Percentiles rank a stretch among this genome's conserved stretches.
phyloP scores from a whole-genome alignment of 345 rosid genomes.

The Syzygium aromaticum region DNA sequence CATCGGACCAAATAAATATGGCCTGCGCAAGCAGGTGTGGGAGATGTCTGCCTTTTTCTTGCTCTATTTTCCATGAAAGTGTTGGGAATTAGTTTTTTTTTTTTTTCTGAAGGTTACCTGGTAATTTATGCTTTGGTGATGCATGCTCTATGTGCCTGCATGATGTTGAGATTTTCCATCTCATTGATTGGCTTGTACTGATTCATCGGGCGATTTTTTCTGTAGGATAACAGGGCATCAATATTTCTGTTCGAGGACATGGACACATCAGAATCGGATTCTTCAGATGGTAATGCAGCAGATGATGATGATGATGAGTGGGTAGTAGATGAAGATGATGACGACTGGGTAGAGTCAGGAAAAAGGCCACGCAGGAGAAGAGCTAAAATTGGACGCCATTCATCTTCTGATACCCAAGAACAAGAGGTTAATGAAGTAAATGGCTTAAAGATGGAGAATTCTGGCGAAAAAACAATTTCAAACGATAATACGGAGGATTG shows the following conservation, averaged over 20 bases:
- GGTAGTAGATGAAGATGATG: not conserved
- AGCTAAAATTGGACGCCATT: conserved; percentile 25
- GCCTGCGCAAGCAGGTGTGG: conserved; percentile 45
- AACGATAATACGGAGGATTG: conserved; percentile 24
- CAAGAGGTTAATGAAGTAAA: conserved; percentile 13
- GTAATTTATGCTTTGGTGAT: not conserved
- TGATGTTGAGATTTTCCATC: not conserved
- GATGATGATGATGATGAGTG: conserved; percentile 38
- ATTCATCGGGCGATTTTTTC: not conserved
- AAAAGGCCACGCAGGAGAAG: conserved; percentile 26
- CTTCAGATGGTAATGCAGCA: conserved; percentile 10
- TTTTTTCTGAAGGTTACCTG: not conserved
- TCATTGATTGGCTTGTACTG: not conserved
- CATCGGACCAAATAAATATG: conserved; percentile 26
- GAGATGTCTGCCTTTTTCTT: not conserved
- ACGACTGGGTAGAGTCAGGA: conserved; percentile 50
- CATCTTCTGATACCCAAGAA: conserved; percentile 17
- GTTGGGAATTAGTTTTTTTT: not conserved
- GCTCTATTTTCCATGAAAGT: not conserved
- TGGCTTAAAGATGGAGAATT: conserved; percentile 4
- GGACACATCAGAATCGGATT: conserved; percentile 78
- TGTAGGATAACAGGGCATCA: conserved; percentile 45
- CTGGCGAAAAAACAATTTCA: conserved; percentile 13
- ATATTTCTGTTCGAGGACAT: conserved; percentile 53
- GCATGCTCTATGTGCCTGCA: not conserved